phyloP scores from a whole-genome alignment of 1,284 basidiomycete genomes.

The Apiotrichum veenhuisii region DNA sequence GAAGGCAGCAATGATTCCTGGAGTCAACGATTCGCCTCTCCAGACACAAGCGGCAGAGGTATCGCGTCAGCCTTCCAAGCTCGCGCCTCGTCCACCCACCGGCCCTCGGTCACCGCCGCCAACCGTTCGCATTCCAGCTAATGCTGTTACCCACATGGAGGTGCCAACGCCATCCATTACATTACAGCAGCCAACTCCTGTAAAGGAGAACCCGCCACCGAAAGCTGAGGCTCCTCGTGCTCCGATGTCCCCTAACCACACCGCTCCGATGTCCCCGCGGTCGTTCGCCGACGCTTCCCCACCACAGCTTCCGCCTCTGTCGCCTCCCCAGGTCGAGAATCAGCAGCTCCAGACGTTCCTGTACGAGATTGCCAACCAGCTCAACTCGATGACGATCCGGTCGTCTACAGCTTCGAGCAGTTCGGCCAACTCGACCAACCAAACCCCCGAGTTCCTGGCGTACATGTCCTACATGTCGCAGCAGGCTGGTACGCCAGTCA shows the following conservation, averaged over 20 bases:
- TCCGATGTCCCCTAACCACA: neutral
- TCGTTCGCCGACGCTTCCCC: conserved; percentile 6
- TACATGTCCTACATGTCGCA: conserved; percentile 37
- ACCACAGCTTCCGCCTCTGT: conserved; percentile 34
- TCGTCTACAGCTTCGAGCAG: conserved; percentile 49
- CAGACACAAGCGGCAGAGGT: neutral
- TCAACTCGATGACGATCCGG: conserved; percentile 55
- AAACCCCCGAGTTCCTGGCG: conserved; percentile 37
- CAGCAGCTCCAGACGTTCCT: conserved; percentile 57
- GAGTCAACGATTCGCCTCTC: conserved; percentile 18
- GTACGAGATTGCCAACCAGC: conserved; percentile 57
- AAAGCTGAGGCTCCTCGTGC: neutral
- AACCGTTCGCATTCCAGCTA: conserved; percentile 18
- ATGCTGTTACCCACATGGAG: conserved; percentile 17
- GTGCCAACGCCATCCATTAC: conserved; percentile 44
- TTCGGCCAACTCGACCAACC: conserved; percentile 42
- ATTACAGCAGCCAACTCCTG: conserved; percentile 51
- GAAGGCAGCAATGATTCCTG: conserved; percentile 37
- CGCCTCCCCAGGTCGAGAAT: conserved; percentile 52
- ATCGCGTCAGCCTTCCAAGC: conserved; percentile 24
- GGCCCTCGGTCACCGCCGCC: conserved; percentile 33
- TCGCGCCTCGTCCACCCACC: conserved; percentile 27
- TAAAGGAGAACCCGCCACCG: conserved; percentile 30
- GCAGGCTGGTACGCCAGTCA: conserved; percentile 13
- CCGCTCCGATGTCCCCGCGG: neutral